A percentile compares a stretch with the other conserved stretches of the same genome.
Evolutionary conservation across 2,329 filamentous ascomycete species (phyloP).

Genomic region (Lojkania enalia): DNA sequence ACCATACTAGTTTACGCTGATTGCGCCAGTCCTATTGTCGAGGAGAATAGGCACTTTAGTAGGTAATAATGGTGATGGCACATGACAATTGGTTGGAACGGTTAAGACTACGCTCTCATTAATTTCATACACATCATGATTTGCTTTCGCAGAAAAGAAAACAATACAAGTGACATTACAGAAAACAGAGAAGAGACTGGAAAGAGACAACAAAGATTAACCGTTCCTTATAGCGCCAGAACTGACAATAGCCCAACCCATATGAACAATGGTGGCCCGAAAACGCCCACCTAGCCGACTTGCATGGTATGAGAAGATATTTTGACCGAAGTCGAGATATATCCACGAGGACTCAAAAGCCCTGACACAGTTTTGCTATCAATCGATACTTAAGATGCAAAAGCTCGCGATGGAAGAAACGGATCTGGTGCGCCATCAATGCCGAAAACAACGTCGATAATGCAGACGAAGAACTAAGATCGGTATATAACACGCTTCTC

Average conservation of each 20-base stretch:
- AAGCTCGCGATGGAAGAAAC: constrained; percentile 9
- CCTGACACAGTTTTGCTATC: constrained; percentile 1
- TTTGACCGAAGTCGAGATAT: constrained; percentile 1
- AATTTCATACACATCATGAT: constrained; percentile 23
- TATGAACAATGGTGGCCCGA: constrained; percentile 13
- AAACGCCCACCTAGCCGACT: constrained; percentile 32
- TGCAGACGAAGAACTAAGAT: constrained; percentile 17
- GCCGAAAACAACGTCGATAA: constrained; percentile 23
- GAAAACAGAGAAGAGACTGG: constrained; percentile 1
- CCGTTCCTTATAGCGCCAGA: background rate
- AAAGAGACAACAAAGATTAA: constrained; percentile 3
- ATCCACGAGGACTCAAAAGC: background rate
- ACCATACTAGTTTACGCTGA: too few relatives aligned
- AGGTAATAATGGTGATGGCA: too few relatives aligned
- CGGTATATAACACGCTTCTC: constrained; percentile 13
- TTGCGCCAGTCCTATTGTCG: too few relatives aligned
- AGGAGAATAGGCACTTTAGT: too few relatives aligned
- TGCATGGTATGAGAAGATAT: background rate
- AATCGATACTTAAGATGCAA: constrained; percentile 7
- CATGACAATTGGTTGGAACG: too few relatives aligned
- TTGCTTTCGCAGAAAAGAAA: constrained; percentile 7
- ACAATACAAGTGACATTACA: background rate
- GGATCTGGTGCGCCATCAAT: constrained; percentile 28
- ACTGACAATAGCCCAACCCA: constrained; percentile 8
- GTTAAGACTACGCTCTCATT: constrained; percentile 25